Percentiles rank a stretch among this genome's conserved stretches.
Conservation (phyloP, 495 filamentous ascomycete genomes). For the Friedmanniomyces endolithicus region DNA sequence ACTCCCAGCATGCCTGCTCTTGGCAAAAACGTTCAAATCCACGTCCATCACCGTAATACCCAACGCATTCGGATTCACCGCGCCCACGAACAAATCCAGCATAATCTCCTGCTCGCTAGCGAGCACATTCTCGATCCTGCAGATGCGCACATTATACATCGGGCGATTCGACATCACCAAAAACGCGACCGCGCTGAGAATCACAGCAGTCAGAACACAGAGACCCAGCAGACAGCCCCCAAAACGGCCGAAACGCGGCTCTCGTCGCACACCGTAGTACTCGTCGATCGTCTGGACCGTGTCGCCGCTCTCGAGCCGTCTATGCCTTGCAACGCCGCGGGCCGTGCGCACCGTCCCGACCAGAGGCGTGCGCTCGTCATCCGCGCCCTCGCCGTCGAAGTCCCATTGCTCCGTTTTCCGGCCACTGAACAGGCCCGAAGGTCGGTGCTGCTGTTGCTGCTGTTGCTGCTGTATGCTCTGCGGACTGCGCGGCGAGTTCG, state of each 20-base stretch:
- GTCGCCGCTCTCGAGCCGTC: constrained; percentile 39
- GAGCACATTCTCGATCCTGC: constrained; percentile 74
- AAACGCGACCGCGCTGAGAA: constrained; percentile 73
- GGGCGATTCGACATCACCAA: constrained; percentile 84
- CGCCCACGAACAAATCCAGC: constrained; percentile 78
- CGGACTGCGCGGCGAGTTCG: constrained; percentile 21
- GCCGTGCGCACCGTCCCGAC: constrained; percentile 51
- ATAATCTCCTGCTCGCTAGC: constrained; percentile 92
- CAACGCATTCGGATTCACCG: constrained; percentile 84
- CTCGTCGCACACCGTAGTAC: constrained; percentile 50
- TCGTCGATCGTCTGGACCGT: constrained; percentile 63
- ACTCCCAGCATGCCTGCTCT: constrained; percentile 70
- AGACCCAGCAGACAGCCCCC: constrained; percentile 68
- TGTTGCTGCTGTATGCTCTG: constrained; percentile 28
- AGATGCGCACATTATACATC: constrained; percentile 59
- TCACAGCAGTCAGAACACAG: constrained; percentile 59
- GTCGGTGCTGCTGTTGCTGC: constrained; percentile 21
- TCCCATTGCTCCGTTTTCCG: constrained; percentile 38
- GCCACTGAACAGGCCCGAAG: constrained; percentile 12
- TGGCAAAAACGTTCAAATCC: constrained; percentile 86
- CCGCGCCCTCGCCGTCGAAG: constrained; percentile 62
- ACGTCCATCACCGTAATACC: constrained; percentile 69
- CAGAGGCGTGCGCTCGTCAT: constrained; percentile 83
- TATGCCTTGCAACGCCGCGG: constrained; percentile 43
- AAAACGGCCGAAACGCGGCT: constrained; percentile 53